Evolutionary conservation across 768 basidiomycete species (phyloP).

Genomic region (Mycena haematopus): DNA sequence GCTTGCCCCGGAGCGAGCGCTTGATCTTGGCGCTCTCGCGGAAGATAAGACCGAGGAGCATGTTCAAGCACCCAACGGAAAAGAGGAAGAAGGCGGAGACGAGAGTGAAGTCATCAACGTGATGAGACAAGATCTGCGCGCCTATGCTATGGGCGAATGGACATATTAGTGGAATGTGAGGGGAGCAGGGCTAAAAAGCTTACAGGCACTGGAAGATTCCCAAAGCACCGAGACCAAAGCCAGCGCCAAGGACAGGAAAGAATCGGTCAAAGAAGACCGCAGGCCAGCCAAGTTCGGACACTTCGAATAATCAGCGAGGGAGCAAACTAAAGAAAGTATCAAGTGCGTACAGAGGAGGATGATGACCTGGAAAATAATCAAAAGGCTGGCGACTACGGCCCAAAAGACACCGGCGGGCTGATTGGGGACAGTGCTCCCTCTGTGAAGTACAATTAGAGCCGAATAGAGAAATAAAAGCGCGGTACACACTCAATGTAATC

Average conservation of each 20-base stretch:
- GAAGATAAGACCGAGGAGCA: slow-evolving; percentile 82
- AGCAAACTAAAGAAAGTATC: background rate
- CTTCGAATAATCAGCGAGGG: slow-evolving; percentile 32
- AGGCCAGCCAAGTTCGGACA: slow-evolving; percentile 85
- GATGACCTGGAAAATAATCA: slow-evolving; percentile 83
- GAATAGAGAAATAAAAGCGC: slow-evolving; percentile 12
- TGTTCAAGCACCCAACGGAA: slow-evolving; percentile 82
- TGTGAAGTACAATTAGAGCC: slow-evolving; percentile 28
- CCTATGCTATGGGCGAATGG: slow-evolving; percentile 53
- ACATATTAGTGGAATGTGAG: background rate
- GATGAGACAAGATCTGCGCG: slow-evolving; percentile 74
- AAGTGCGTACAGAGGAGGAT: slow-evolving; percentile 65
- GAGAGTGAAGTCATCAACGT: slow-evolving; percentile 84
- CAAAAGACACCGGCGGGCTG: slow-evolving; percentile 93
- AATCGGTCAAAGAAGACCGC: slow-evolving; percentile 80
- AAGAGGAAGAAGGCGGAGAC: slow-evolving; percentile 89
- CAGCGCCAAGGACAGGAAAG: slow-evolving; percentile 87
- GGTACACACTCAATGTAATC: slow-evolving; percentile 79
- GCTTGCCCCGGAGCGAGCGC: slow-evolving; percentile 72
- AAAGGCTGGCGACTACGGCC: slow-evolving; percentile 84
- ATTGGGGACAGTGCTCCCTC: slow-evolving; percentile 88
- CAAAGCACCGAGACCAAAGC: slow-evolving; percentile 87
- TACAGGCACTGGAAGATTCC: slow-evolving; percentile 89
- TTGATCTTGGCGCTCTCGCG: slow-evolving; percentile 68
- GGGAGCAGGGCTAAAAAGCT: slow-evolving; percentile 35